phyloP scores from a whole-genome alignment of 305 asterid genomes.

The Solanum hybrid region DNA sequence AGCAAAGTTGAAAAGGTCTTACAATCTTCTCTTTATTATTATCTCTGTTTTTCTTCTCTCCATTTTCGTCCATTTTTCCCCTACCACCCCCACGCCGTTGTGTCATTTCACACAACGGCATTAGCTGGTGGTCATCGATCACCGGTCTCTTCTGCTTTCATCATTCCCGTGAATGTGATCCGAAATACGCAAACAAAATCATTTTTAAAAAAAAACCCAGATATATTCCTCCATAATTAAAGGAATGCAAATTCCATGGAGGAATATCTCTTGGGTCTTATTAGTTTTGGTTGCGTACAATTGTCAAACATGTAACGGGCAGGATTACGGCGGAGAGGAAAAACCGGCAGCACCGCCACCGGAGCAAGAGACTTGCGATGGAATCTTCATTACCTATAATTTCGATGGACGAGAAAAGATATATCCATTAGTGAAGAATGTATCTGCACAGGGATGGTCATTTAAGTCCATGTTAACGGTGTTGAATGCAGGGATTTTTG shows the following conservation, averaged over 20 bases:
- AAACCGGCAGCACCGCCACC: constrained; percentile 26
- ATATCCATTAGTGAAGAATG: constrained; percentile 60
- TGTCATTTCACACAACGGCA: not conserved
- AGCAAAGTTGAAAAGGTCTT: not conserved
- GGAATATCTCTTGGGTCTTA: constrained; percentile 1
- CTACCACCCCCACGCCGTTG: not conserved
- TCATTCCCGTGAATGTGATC: not conserved
- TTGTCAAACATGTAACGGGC: constrained; percentile 12
- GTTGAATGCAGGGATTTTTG: constrained; percentile 43
- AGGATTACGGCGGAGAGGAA: constrained; percentile 37
- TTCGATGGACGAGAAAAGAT: constrained; percentile 59
- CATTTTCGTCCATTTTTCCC: not conserved
- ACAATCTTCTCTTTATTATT: not conserved
- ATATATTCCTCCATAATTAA: not conserved
- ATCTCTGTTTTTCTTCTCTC: not conserved
- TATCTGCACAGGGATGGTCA: constrained; percentile 75
- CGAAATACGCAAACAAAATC: not conserved
- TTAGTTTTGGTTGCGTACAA: constrained; percentile 10
- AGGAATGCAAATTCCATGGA: constrained; percentile 36
- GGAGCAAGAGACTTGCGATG: constrained; percentile 44
- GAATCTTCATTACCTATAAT: constrained; percentile 43
- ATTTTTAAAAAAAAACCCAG: no score
- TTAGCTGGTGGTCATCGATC: not conserved
- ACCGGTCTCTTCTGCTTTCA: not conserved
- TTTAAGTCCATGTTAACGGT: constrained; percentile 39